Evolutionary conservation across 306 rosid species (phyloP), one percentile per base, ranked within the genome.

Genomic region (Trifolium dubium): DNA sequence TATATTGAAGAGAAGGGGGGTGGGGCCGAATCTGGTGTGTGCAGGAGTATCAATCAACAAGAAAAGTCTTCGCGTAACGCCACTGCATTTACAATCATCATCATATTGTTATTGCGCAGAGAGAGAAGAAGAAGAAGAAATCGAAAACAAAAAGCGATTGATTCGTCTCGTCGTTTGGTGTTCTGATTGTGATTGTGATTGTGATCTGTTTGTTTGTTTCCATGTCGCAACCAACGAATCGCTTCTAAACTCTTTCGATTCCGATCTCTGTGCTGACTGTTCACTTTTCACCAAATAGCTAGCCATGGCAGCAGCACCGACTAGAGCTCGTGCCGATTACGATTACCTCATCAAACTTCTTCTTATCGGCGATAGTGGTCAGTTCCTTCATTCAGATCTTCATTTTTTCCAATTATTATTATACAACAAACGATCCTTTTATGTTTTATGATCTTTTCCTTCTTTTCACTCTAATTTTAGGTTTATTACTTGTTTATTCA

Each of bases 321-420:
- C 88, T 0, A 84, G 95, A 84, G 95, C 92, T 74, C 97, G 95
- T 71, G 92, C 92, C 32, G 97, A 91, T 91, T 86, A 91, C 87
- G 97, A 91, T 84, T 86, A 87, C 81, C 97, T 91, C 74, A 89
- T 91, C 83, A 91, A 91, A 75, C 95, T 91, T 71, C 93, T 91
- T 73, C 97, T 91, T 61, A 91, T 91, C 17, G 97, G 97, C 78
- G 95, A 91, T 61, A 91, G 97, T 63, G 97, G 97, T 89, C 31
- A 17, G 89, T 83, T 60, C 29, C 7, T 17, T 51, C 12, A 5
- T 12, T 50, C 4, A 71, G 74, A 69, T 71, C 59, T 54, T 59
- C 11, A 5, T 40, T 62, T 40, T 23, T 1, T 37, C 40, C 40
- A 49, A 35, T 64, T 35, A 7, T 15, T 28, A 28, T 29, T 23